Percentiles rank a stretch among this genome's conserved stretches.
phyloP scores from a whole-genome alignment of 2,329 filamentous ascomycete species.

The Colletotrichum higginsianum region DNA sequence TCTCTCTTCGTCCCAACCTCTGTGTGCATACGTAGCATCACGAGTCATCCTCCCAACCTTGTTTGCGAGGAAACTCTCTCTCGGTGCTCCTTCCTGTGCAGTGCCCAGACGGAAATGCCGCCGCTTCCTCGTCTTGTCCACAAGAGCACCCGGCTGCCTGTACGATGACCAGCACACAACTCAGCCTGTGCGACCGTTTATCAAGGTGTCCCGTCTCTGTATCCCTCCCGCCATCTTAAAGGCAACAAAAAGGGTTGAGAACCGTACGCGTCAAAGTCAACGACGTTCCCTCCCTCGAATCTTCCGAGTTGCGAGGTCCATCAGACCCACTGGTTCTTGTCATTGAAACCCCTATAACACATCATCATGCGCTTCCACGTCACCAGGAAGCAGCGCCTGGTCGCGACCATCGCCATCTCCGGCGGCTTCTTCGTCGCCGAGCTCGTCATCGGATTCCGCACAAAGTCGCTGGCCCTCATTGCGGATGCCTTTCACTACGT shows the following conservation, averaged over 20 bases:
- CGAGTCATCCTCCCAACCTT: background rate
- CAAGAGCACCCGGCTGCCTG: background rate
- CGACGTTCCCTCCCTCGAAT: background rate
- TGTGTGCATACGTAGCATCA: background rate
- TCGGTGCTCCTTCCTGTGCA: background rate
- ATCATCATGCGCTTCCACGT: slow-evolving; percentile 45
- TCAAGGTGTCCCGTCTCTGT: background rate
- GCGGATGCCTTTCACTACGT: slow-evolving; percentile 87
- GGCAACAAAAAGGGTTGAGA: slow-evolving; percentile 2
- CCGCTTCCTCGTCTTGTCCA: background rate
- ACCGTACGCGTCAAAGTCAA: background rate
- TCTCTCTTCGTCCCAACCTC: background rate
- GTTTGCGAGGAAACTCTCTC: background rate
- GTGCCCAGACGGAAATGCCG: background rate
- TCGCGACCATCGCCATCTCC: slow-evolving; percentile 64
- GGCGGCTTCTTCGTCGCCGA: slow-evolving; percentile 67
- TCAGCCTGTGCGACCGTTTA: background rate
- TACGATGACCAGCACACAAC: background rate
- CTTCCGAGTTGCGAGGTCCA: too few species aligned
- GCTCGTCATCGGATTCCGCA: slow-evolving; percentile 76
- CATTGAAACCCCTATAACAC: too few species aligned
- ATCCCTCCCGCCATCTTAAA: background rate
- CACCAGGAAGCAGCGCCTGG: slow-evolving; percentile 62
- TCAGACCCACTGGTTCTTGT: background rate
- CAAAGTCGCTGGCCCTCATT: slow-evolving; percentile 78